These are phyloP conservation scores for Candida arabinofermentans DNA, from an alignment of 805 yeast genomes.

Conservation along the genomic window DNA sequence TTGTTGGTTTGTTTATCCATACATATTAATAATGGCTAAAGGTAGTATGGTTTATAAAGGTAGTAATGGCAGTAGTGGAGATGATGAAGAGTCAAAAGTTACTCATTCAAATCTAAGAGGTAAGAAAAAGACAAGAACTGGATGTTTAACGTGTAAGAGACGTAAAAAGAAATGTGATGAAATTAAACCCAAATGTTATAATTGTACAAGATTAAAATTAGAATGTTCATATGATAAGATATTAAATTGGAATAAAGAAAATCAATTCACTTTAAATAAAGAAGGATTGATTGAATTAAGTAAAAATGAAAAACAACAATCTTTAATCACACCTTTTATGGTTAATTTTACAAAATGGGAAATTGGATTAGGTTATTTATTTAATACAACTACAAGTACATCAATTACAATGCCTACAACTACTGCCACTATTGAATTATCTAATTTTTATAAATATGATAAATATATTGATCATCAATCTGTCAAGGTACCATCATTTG, in stretches of 20 bases:
- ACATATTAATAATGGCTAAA: too few species aligned
- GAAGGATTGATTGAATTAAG: slow-evolving; percentile 1
- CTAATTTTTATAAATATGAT: background rate
- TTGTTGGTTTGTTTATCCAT: too few species aligned
- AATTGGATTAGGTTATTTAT: slow-evolving; percentile 8
- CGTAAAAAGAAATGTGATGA: slow-evolving; percentile 39
- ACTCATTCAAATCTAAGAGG: slow-evolving; percentile 2
- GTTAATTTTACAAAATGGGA: slow-evolving; percentile 16
- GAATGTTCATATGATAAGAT: slow-evolving; percentile 16
- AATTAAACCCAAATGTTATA: slow-evolving; percentile 18
- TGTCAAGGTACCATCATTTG: background rate
- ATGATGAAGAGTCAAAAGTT: too few species aligned
- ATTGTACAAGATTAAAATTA: slow-evolving; percentile 18
- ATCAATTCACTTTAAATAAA: slow-evolving; percentile 10
- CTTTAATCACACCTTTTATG: background rate
- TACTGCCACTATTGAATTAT: background rate
- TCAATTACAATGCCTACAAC: too few species aligned
- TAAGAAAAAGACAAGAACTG: slow-evolving; percentile 23
- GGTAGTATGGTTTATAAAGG: too few species aligned
- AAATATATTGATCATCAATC: background rate
- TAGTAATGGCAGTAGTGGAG: too few species aligned
- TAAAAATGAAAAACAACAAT: background rate
- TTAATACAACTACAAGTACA: too few species aligned
- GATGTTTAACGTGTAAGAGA: slow-evolving; percentile 40
- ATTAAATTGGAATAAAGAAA: slow-evolving; percentile 16